Evolutionary conservation across 257 asterid genomes (phyloP).

Genomic region (Coffea eugenioides): DNA sequence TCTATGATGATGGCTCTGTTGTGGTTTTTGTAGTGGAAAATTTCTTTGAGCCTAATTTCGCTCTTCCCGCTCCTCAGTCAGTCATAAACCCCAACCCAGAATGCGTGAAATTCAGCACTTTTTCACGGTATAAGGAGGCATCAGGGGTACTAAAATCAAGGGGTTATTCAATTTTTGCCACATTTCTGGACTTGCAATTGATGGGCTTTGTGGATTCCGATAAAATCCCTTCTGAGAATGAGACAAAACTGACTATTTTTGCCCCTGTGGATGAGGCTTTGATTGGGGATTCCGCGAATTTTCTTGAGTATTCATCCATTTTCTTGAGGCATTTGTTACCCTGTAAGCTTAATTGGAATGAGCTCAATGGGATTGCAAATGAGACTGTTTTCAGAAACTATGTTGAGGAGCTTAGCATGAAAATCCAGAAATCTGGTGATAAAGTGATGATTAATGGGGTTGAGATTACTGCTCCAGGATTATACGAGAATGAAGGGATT

Average conservation of each 20-base stretch:
- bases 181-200: constrained; percentile 75
- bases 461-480: constrained; percentile 51
- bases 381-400: constrained; percentile 44
- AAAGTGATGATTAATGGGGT: constrained; percentile 59
- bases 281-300: constrained; percentile 44
- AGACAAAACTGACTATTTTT: constrained; percentile 52
- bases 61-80: constrained; percentile 6
- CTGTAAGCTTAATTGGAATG: constrained; percentile 51
- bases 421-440: constrained; percentile 34
- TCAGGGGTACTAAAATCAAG: constrained; percentile 53
- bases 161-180: constrained; percentile 61
- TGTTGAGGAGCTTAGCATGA: constrained; percentile 45
- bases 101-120: constrained; percentile 34
- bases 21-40: constrained; percentile 50
- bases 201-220: constrained; percentile 38
- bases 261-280: constrained; percentile 64
- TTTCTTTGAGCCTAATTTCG: constrained; percentile 50
- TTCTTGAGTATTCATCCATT: constrained; percentile 39
- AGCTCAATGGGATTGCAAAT: constrained; percentile 41
- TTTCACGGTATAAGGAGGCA: constrained; percentile 45
- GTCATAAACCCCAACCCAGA: constrained; percentile 5
- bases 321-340: constrained; percentile 70
- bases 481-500: constrained; percentile 55
- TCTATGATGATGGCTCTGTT: constrained; percentile 68
- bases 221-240: neutral